Conservation (phyloP, 2,329 filamentous ascomycete species). For the Lachnellula arida region DNA sequence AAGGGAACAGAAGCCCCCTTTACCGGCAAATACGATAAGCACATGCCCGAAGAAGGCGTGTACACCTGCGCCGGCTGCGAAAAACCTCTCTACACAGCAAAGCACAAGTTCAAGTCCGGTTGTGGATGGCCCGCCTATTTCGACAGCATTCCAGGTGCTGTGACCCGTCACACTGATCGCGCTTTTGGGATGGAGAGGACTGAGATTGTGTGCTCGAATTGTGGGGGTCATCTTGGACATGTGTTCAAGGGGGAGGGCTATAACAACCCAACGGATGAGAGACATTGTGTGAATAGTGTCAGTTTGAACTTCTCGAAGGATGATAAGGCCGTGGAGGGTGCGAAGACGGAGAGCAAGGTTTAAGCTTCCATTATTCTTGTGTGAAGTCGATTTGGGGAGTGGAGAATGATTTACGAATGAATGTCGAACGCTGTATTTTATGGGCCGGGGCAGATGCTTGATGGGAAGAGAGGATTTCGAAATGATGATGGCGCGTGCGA, state of each 20-base stretch:
- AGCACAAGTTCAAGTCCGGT: slow-evolving; percentile 92
- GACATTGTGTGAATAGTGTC: slow-evolving; percentile 74
- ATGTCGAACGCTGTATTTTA: not conserved
- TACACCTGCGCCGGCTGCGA: slow-evolving; percentile 87
- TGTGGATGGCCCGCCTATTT: slow-evolving; percentile 99
- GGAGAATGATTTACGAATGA: not conserved
- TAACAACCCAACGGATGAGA: slow-evolving; percentile 82
- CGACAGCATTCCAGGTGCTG: slow-evolving; percentile 87
- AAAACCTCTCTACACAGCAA: slow-evolving; percentile 84
- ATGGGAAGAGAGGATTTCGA: too few relatives aligned
- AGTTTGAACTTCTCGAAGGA: slow-evolving; percentile 13
- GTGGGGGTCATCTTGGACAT: slow-evolving; percentile 86
- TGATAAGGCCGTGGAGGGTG: slow-evolving; percentile 8
- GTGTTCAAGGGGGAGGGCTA: slow-evolving; percentile 90
- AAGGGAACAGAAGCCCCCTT: slow-evolving; percentile 85
- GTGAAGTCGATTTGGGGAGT: not conserved
- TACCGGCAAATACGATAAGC: slow-evolving; percentile 82
- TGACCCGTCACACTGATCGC: slow-evolving; percentile 73
- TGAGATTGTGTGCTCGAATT: slow-evolving; percentile 93
- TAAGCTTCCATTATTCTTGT: too few relatives aligned
- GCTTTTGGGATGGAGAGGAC: slow-evolving; percentile 78
- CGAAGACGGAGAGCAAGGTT: not conserved
- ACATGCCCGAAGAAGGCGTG: slow-evolving; percentile 68
- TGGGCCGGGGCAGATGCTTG: not conserved
- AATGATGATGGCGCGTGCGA: too few relatives aligned